Base-by-base conservation (phyloP, 495 filamentous ascomycete species). In the Annulohypoxylon moriforme region DNA sequence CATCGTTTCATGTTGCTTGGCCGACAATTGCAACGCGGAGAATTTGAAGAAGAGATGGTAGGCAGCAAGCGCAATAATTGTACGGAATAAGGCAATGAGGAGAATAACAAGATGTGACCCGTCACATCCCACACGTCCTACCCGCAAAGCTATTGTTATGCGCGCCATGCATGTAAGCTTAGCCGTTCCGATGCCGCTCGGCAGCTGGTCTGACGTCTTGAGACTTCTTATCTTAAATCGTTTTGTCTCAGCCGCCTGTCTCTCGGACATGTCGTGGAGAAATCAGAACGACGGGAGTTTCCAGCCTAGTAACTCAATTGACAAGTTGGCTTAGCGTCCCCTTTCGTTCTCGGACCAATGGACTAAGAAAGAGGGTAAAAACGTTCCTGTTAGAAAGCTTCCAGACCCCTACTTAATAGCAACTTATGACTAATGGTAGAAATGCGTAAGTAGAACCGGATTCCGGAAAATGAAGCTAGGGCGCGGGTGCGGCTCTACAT, bases 101-200 rank as follows among this genome's bases (percentile, higher is more conserved):
- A 24, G 27, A 27, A 10, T 57, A 38, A 8, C n/a, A 60, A 65
- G 22, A 64, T 34, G 40, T 61, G 70, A 73, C 40, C 13, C 20
- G 60, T 68, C 55, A 65, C 38, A 68, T 73, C 47, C 42, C 44
- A 34, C 42, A 18, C 24, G n/a, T 34, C 31, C 36, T 49, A 9
- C 55, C 60, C 55, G 44, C 11, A 65, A 65, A 44, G 9, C 52
- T 10, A 55, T 46, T 27, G 1, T 16, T 25, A 22, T 38, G 36
- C 22, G 16, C 29, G 55, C 59, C 22, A 20, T 22, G 60, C 70
- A 65, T 68, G 70, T 67, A 49, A 72, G 40, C 63, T 61, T 61
- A 47, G 50, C 65, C 22, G 40, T 65, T 68, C 70, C 70, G 70
- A 73, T 73, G 56, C 70, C 70, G 70, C 70, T 68, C 70, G 47